Evolutionary conservation across 2,329 filamentous ascomycete species (phyloP), one percentile per base, ranked within the genome.

Genomic region (Phaeosphaeriaceae sp.): DNA sequence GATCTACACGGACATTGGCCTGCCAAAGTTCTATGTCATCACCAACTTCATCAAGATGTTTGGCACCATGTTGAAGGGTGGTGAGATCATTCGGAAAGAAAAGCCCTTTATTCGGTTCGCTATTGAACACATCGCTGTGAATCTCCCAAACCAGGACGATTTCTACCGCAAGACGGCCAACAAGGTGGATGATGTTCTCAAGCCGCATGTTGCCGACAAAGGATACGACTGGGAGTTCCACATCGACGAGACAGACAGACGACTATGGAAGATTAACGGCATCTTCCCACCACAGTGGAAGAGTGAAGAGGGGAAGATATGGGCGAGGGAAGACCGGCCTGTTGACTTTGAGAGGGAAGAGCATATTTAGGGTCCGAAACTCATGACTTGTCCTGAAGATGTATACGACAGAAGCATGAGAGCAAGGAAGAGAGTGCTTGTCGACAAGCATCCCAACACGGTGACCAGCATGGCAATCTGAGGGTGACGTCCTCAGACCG

Each of bases 181-280:
- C n/a, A n/a, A n/a, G 1, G 63, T 82, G 0, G 77, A 82, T 23
- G 24, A 49, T 1, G 55, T 68, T 0, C 47, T 83, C n/a, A 78
- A 78, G 59, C 79, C 80, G 19, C 73, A 78, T 51, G 64, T 83
- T 0, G 70, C 64, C 1, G 80, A 81, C 30, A 76, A 76, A 56
- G 81, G 79, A 0, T 81, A 78, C 47, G 78, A 80, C 56, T 82
- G 75, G 74, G 82, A 84, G 67, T 80, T 76, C 57, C 75, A 78
- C 53, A 65, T 82, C 26, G 69, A 75, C 10, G 80, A 84, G 68
- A 81, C 78, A 28, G 74, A 77, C n/a, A 65, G 79, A 19, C 70
- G 73, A 46, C 54, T 83, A 52, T 83, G 82, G 81, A 80, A 78
- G 65, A 67, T 82, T 13, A 75, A 83, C 23, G 81, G 79, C 0